These are phyloP conservation scores for Puccinia coronata DNA, from an alignment of 1,284 basidiomycete species.

Conservation along the genomic window DNA sequence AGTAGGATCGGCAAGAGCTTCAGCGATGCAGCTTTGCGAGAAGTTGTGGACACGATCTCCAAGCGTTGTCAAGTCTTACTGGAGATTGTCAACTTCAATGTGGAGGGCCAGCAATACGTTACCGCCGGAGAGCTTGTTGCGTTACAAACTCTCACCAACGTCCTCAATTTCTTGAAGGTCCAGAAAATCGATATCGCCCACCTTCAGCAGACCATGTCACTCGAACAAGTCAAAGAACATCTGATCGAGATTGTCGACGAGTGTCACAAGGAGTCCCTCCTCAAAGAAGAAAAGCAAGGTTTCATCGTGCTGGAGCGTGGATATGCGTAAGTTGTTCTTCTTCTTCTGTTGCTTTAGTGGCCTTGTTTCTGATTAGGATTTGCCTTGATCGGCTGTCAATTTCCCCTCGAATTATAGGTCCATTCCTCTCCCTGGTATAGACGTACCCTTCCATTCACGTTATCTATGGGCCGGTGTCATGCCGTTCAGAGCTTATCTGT, in stretches of 20 bases:
- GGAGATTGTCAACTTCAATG: slow-evolving; percentile 95
- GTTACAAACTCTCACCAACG: slow-evolving; percentile 89
- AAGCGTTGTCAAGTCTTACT: slow-evolving; percentile 75
- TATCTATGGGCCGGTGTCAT: slow-evolving; percentile 98
- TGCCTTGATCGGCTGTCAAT: not conserved
- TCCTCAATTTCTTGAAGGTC: slow-evolving; percentile 92
- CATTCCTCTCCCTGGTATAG: slow-evolving; percentile 93
- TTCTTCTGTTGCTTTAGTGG: not conserved
- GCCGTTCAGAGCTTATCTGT: slow-evolving; percentile 92
- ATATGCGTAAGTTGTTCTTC: slow-evolving; percentile 63
- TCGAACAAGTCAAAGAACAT: slow-evolving; percentile 90
- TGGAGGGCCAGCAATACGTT: slow-evolving; percentile 71
- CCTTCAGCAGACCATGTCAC: slow-evolving; percentile 75
- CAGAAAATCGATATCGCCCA: slow-evolving; percentile 95
- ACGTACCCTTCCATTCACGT: slow-evolving; percentile 98
- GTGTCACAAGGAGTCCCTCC: slow-evolving; percentile 71
- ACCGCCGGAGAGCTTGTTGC: slow-evolving; percentile 93
- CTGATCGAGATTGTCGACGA: slow-evolving; percentile 83
- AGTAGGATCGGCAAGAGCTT: slow-evolving; percentile 90
- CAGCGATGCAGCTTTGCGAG: slow-evolving; percentile 80
- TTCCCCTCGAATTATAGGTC: slow-evolving; percentile 57
- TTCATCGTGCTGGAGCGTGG: slow-evolving; percentile 93
- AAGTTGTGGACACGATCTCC: slow-evolving; percentile 89
- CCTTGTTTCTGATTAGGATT: too few relatives aligned
- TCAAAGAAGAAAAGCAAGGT: slow-evolving; percentile 75